A percentile compares a stretch with the other conserved stretches of the same genome.
Evolutionary conservation across 139 green algal species (phyloP).

Genomic region (Micromonas pusilla): DNA sequence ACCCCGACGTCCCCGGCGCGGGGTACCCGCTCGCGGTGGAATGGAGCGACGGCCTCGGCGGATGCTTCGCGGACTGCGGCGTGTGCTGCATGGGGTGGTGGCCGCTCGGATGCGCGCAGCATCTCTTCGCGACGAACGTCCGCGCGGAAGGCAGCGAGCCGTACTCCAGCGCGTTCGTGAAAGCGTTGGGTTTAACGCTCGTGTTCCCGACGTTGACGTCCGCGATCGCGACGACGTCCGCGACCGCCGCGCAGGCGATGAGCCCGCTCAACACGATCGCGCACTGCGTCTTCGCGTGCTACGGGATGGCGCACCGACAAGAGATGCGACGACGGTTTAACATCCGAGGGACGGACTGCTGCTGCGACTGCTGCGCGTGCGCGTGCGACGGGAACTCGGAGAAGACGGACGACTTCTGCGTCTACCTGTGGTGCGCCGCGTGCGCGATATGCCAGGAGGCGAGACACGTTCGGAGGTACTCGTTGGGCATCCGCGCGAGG

Average conservation of each 20-base stretch:
- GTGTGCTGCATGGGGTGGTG: background rate
- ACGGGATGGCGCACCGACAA: background rate
- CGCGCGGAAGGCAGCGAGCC: background rate
- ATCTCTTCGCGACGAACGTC: background rate
- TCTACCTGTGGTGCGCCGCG: background rate
- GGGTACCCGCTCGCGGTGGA: background rate
- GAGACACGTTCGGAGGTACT: background rate
- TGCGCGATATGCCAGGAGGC: background rate
- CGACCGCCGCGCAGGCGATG: background rate
- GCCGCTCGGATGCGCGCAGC: background rate
- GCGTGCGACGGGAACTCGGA: background rate
- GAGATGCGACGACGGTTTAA: background rate
- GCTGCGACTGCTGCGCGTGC: background rate
- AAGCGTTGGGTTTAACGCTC: background rate
- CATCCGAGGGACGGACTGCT: background rate
- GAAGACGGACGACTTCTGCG: background rate
- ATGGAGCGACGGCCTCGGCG: background rate
- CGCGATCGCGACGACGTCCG: background rate
- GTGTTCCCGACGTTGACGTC: background rate
- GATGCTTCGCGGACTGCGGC: background rate
- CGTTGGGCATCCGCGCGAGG: background rate
- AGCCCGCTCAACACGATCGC: background rate
- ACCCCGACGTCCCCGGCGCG: background rate
- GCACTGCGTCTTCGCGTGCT: background rate
- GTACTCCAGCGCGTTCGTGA: background rate